These are phyloP conservation scores for Xylariales sp. DNA, from an alignment of 2,329 filamentous ascomycete genomes.

Conservation along the genomic window DNA sequence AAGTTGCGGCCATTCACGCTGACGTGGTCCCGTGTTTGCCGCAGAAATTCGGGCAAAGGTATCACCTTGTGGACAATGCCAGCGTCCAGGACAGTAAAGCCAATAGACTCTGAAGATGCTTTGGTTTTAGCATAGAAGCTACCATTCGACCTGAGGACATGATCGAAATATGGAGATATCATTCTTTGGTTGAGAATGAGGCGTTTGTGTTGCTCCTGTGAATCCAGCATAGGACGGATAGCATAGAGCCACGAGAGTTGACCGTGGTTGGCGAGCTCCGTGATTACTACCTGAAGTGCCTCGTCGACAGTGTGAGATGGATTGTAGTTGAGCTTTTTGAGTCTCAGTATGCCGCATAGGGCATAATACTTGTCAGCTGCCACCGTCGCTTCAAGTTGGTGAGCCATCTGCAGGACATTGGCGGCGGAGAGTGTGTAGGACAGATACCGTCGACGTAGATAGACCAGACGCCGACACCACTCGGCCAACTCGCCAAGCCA, in stretches of 20 bases:
- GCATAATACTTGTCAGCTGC: neutral
- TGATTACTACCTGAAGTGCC: neutral
- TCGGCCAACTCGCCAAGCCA: neutral
- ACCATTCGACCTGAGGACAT: too few relatives aligned
- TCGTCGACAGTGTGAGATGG: neutral
- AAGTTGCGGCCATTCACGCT: too few relatives aligned
- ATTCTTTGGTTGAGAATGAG: too few relatives aligned
- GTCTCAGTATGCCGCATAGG: neutral
- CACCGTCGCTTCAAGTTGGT: neutral
- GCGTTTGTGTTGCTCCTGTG: neutral
- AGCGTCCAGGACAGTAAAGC: too few relatives aligned
- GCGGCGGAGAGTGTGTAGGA: neutral
- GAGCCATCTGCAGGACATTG: neutral
- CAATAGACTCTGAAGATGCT: too few relatives aligned
- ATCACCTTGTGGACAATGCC: too few relatives aligned
- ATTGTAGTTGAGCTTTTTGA: neutral
- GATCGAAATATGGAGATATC: too few relatives aligned
- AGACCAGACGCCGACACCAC: neutral
- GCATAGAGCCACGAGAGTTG: neutral
- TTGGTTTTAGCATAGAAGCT: too few relatives aligned
- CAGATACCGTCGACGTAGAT: neutral
- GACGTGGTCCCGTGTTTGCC: too few relatives aligned
- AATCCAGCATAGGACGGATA: constrained; percentile 15
- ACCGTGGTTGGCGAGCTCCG: neutral
- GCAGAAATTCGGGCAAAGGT: too few relatives aligned